phyloP scores from a whole-genome alignment of 2,329 filamentous ascomycete genomes.

The Pseudodiploospora longispora region DNA sequence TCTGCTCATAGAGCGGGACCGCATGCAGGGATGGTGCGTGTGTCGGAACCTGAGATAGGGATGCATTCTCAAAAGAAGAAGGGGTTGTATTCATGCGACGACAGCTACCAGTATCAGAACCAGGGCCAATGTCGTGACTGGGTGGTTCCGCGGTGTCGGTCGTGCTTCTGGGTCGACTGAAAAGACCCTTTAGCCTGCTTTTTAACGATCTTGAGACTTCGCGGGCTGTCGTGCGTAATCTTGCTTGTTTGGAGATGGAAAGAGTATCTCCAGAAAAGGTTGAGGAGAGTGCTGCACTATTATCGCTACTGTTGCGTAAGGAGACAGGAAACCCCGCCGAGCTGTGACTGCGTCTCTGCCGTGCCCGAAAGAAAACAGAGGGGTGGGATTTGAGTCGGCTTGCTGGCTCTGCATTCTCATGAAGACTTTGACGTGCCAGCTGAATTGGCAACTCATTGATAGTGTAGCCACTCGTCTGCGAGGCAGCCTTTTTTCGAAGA shows the following conservation, averaged over 20 bases:
- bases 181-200: slow-evolving; percentile 45
- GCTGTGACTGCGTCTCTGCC: slow-evolving; percentile 23
- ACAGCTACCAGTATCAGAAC: slow-evolving; percentile 21
- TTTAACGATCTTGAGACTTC: slow-evolving; percentile 56
- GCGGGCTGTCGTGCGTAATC: slow-evolving; percentile 45
- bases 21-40: slow-evolving; percentile 43
- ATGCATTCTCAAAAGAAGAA: slow-evolving; percentile 29
- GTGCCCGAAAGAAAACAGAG: slow-evolving; percentile 36
- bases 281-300: slow-evolving; percentile 25
- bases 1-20: slow-evolving; percentile 35
- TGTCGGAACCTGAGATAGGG: slow-evolving; percentile 40
- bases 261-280: slow-evolving; percentile 18
- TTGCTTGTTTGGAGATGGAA: slow-evolving; percentile 17
- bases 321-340: slow-evolving; percentile 38
- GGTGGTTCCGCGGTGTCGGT: slow-evolving; percentile 7
- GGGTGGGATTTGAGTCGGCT: slow-evolving; percentile 30
- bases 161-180: slow-evolving; percentile 19
- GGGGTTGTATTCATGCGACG: slow-evolving; percentile 22
- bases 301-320: slow-evolving; percentile 38
- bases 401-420: slow-evolving; percentile 26
- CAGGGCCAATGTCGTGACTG: slow-evolving; percentile 9
- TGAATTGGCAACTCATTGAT: slow-evolving; percentile 28
- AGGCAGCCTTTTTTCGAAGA: slow-evolving; percentile 18
- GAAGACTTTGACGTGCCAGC: slow-evolving; percentile 28
- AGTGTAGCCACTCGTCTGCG: slow-evolving; percentile 10